A percentile compares a stretch with the other conserved stretches of the same genome.
Evolutionary conservation across 208 protist genomes (phyloP).

Genomic region (Blastocrithidia nonstop): DNA sequence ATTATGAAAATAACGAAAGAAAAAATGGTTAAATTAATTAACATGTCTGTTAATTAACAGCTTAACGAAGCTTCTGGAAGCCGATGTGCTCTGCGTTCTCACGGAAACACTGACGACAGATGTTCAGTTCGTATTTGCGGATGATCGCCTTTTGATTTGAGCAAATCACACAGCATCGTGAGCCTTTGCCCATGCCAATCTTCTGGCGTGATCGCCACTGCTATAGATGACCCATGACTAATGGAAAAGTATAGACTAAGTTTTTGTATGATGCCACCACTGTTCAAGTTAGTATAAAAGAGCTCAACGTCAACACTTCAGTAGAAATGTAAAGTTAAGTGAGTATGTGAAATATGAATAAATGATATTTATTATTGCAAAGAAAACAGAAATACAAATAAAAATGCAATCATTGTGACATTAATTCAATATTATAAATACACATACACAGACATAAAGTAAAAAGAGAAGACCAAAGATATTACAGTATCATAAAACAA

Average conservation of each 20-base stretch:
- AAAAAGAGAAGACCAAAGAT: slow-evolving; percentile 10
- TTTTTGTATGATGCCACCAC: too few relatives aligned
- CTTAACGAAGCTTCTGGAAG: slow-evolving; percentile 84
- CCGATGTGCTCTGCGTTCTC: slow-evolving; percentile 85
- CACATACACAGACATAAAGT: background rate
- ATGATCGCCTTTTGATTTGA: slow-evolving; percentile 87
- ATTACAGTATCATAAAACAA: background rate
- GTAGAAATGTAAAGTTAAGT: too few relatives aligned
- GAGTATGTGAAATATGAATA: too few relatives aligned
- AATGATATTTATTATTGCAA: background rate
- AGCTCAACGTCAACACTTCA: too few relatives aligned
- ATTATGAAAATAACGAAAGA: background rate
- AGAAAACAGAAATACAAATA: slow-evolving; percentile 1
- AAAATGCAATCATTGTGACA: too few relatives aligned
- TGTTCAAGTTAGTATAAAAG: too few relatives aligned
- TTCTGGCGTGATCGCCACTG: slow-evolving; percentile 88
- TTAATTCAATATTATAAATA: too few relatives aligned
- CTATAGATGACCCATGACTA: slow-evolving; percentile 86
- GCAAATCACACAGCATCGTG: slow-evolving; percentile 84
- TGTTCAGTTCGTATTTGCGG: slow-evolving; percentile 89
- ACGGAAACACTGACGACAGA: slow-evolving; percentile 91
- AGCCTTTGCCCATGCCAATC: slow-evolving; percentile 85
- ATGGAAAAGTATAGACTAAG: too few relatives aligned
- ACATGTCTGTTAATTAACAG: background rate
- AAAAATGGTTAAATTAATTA: background rate